Percentiles rank a stretch among this genome's conserved stretches.
These are phyloP conservation scores for Podosphaera fusca DNA, from an alignment of 2,329 filamentous ascomycete species.

Conservation along the genomic window DNA sequence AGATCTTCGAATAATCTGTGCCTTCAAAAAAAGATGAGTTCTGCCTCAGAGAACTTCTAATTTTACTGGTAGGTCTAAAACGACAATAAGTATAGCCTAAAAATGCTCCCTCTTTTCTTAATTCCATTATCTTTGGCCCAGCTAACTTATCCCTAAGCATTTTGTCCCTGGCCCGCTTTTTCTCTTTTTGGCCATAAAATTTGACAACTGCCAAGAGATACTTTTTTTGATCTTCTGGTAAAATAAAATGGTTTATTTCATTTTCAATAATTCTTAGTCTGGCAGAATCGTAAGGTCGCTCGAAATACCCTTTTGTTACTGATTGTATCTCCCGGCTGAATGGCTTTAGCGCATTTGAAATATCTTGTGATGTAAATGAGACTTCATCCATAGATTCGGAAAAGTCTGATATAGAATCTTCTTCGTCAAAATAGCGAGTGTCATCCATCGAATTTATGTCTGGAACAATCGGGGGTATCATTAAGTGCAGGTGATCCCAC, in stretches of 20 bases:
- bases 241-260: conserved; percentile 15
- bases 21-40: conserved; percentile 3
- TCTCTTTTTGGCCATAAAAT: conserved; percentile 29
- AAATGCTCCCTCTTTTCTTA: conserved; percentile 66
- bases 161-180: conserved; percentile 63
- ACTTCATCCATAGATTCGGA: conserved; percentile 20
- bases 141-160: conserved; percentile 51
- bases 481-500: conserved; percentile 53
- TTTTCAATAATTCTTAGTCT: conserved; percentile 14
- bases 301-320: conserved; percentile 13
- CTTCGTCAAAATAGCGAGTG: conserved; percentile 79
- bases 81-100: conserved; percentile 70
- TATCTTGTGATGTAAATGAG: conserved; percentile 9
- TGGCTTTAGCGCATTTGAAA: conserved; percentile 13
- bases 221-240: conserved; percentile 15
- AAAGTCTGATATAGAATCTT: conserved; percentile 45
- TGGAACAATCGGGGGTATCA: conserved; percentile 59
- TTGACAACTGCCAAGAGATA: conserved; percentile 16
- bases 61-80: conserved; percentile 13
- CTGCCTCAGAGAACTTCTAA: conserved; percentile 2
- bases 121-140: conserved; percentile 45
- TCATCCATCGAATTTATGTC: conserved; percentile 43
- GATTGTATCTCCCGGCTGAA: conserved; percentile 16
- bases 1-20: conserved; percentile 8
- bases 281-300: conserved; percentile 13